phyloP scores from a whole-genome alignment of 805 yeast species.

The Zygotorulaspora florentina region DNA sequence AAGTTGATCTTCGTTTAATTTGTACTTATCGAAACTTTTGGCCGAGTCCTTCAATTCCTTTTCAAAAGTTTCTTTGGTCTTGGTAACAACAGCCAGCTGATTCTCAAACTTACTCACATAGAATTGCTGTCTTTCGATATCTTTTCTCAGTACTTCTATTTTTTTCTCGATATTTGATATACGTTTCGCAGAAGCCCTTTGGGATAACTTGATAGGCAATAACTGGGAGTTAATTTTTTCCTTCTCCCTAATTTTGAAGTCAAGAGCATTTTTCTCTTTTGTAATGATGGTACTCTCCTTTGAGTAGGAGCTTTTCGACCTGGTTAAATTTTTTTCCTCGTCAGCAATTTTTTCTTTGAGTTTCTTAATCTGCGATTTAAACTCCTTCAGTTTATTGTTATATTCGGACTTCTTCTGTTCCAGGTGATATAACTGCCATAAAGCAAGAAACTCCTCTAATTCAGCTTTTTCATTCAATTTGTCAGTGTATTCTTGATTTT shows the following conservation, averaged over 20 bases:
- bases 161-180: constrained; percentile 45
- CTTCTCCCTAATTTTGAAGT: constrained; percentile 36
- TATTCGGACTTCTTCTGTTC: constrained; percentile 36
- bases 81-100: constrained; percentile 46
- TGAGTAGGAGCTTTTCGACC: constrained; percentile 42
- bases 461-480: constrained; percentile 48
- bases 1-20: constrained; percentile 48
- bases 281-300: constrained; percentile 42
- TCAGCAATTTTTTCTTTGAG: constrained; percentile 34
- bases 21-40: constrained; percentile 30
- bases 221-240: constrained; percentile 45
- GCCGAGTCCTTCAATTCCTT: constrained; percentile 30
- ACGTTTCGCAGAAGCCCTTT: constrained; percentile 45
- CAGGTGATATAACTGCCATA: constrained; percentile 65
- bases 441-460: constrained; percentile 45
- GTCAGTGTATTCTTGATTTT: constrained; percentile 61
- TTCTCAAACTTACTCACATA: constrained; percentile 40
- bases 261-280: constrained; percentile 39
- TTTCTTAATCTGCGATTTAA: constrained; percentile 30
- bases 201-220: constrained; percentile 60
- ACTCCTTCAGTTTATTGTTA: constrained; percentile 23
- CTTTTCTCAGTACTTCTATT: constrained; percentile 47
- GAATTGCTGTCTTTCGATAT: constrained; percentile 48
- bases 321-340: constrained; percentile 39
- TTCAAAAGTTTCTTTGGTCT: constrained; percentile 40